Evolutionary conservation across 1,284 basidiomycete species (phyloP).

Genomic region (Puccinia coronata): DNA sequence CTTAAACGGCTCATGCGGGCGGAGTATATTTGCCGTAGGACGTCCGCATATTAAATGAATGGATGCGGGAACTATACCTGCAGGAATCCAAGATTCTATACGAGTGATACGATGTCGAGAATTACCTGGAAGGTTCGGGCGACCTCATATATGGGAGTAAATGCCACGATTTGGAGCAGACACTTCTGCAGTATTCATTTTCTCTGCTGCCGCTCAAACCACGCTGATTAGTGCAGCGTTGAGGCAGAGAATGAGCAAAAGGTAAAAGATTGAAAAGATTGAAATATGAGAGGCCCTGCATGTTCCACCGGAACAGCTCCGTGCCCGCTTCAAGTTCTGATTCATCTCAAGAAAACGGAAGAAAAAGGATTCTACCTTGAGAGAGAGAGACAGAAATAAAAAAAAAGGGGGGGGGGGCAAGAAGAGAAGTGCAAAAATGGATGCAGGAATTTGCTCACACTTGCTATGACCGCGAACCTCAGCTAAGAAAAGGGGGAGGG

Average conservation of each 20-base stretch:
- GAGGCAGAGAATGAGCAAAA: neutral
- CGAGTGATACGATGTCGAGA: neutral
- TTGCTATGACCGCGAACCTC: slow-evolving; percentile 81
- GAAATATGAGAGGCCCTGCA: too few relatives aligned
- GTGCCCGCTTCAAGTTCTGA: neutral
- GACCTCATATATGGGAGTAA: too few relatives aligned
- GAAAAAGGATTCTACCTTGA: slow-evolving; percentile 42
- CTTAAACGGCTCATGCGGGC: neutral
- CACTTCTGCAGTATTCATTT: neutral
- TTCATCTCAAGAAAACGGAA: slow-evolving; percentile 58
- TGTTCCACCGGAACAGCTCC: neutral
- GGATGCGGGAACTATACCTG: too few relatives aligned
- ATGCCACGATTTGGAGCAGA: neutral
- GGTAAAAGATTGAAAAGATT: neutral
- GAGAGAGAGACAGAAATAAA: slow-evolving; percentile 58
- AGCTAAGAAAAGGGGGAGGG: slow-evolving; percentile 87
- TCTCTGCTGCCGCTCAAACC: neutral
- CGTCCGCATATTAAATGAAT: neutral
- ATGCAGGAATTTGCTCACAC: slow-evolving; percentile 49
- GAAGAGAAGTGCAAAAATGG: slow-evolving; percentile 59
- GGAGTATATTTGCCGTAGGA: neutral
- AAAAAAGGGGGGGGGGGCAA: slow-evolving; percentile 66
- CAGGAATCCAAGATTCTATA: neutral
- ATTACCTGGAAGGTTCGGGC: neutral
- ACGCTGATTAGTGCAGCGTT: neutral